Evolutionary conservation across 2,329 filamentous ascomycete species (phyloP), one percentile per base, ranked within the genome.

Genomic region (Colletotrichum sp.): DNA sequence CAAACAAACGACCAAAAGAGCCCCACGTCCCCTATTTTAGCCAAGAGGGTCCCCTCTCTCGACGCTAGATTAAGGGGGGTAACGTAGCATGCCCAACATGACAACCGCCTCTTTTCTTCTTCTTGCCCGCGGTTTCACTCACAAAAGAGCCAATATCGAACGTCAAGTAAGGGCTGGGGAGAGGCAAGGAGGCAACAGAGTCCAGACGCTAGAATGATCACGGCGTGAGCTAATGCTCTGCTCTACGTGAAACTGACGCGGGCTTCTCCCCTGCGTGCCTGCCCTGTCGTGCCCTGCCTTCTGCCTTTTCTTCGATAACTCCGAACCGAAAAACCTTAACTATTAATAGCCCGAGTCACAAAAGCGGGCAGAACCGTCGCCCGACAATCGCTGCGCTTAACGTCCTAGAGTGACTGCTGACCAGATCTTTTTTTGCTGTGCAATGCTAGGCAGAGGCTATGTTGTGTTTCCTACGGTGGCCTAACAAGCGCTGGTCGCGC

Each of bases 11-110:
- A 71, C 18, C 13, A 12, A 36, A 36, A 12, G 43, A 52, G 60
- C 48, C 34, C 72, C 48, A 71, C 52, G 48, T 71, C 72, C 72
- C 72, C 67, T 71, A 66, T 71, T 66, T 52, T 55, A 61, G 67
- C 43, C 28, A 57, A 48, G 57, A 61, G 18, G 34, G 55, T 63
- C 26, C 55, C 34, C 21, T 28, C 48, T 21, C 28, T 16, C 59
- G 34, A 75, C 39, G 63, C 69, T 72, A 67, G 30, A 57, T 57
- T 34, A 28, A 72, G 59, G 71, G 39, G 69, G 55, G 69, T 21
- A 75, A 75, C 72, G 72, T 67, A 67, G 68, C 72, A 72, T 52
- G 43, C 10, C 39, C 21, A 15, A 6, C 18, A 36, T 34, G 48
- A 39, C 28, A 26, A 24, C 39, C 43, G 61, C 36, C 34, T 65